phyloP scores from a whole-genome alignment of 2,329 filamentous ascomycete species.

The Drechslerella coelobrocha region DNA sequence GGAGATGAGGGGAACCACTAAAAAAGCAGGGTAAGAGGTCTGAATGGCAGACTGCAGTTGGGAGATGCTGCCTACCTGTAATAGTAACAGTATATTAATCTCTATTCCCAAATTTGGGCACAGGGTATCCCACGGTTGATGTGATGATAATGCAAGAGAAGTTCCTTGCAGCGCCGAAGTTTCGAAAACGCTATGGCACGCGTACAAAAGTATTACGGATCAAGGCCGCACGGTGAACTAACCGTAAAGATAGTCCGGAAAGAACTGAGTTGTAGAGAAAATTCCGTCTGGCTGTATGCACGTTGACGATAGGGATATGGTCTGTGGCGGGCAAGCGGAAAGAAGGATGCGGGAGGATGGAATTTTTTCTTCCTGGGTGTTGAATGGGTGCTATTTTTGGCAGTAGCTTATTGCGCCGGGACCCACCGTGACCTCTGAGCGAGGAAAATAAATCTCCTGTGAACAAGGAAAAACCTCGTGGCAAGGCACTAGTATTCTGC shows the following conservation, averaged over 20 bases:
- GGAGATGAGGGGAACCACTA: slow-evolving; percentile 37
- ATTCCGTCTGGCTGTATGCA: neutral
- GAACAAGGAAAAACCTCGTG: slow-evolving; percentile 33
- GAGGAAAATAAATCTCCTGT: neutral
- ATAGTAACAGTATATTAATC: slow-evolving; percentile 40
- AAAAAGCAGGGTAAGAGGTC: slow-evolving; percentile 35
- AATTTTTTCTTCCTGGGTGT: neutral
- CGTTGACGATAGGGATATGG: slow-evolving; percentile 1
- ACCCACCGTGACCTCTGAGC: neutral
- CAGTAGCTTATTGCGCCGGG: slow-evolving; percentile 8
- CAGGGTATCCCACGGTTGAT: slow-evolving; percentile 20
- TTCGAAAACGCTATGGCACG: slow-evolving; percentile 1
- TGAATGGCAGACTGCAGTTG: slow-evolving; percentile 41
- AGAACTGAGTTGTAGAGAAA: no score
- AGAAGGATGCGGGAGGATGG: neutral
- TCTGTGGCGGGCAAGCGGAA: neutral
- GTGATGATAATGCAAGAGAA: slow-evolving; percentile 8
- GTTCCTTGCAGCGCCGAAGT: slow-evolving; percentile 5
- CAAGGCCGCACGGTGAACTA: neutral
- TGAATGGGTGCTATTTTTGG: slow-evolving; percentile 14
- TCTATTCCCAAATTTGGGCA: slow-evolving; percentile 5
- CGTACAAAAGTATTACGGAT: neutral
- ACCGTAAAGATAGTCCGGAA: no score
- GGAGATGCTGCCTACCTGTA: slow-evolving; percentile 48
- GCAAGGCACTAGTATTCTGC: slow-evolving; percentile 11